Conservation (phyloP, 345 rosid species). For the Eucalyptus tenuipes region DNA sequence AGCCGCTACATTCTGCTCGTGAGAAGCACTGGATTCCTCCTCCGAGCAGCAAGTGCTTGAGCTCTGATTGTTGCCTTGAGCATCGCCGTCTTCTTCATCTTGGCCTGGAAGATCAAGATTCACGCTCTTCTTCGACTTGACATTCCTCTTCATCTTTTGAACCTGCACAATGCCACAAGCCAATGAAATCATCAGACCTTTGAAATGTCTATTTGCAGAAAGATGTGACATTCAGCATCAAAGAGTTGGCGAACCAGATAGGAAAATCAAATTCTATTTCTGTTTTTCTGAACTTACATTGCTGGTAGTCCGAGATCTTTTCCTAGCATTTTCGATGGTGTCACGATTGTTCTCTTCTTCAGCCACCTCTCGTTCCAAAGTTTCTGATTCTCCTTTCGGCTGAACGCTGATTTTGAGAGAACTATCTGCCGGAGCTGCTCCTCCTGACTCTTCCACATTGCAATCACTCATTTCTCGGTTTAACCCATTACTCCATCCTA, state of each 20-base stretch:
- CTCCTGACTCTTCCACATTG: background rate
- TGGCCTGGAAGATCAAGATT: background rate
- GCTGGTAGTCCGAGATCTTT: slow-evolving; percentile 21
- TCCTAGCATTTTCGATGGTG: slow-evolving; percentile 24
- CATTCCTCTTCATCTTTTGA: slow-evolving; percentile 34
- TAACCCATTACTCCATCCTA: background rate
- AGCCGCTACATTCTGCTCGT: slow-evolving; percentile 10
- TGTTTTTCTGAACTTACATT: slow-evolving; percentile 28
- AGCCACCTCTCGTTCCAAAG: slow-evolving; percentile 5
- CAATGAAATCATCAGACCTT: background rate
- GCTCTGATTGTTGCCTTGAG: slow-evolving; percentile 5
- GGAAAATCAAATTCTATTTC: background rate
- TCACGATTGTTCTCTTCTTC: slow-evolving; percentile 11
- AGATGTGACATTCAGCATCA: background rate
- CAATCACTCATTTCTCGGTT: background rate
- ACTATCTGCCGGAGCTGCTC: background rate
- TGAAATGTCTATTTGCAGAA: background rate
- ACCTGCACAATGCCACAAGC: slow-evolving; percentile 14
- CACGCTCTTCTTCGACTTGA: slow-evolving; percentile 26
- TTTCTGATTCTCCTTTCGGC: slow-evolving; percentile 11
- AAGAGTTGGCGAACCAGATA: background rate
- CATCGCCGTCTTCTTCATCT: slow-evolving; percentile 21
- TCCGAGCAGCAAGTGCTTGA: slow-evolving; percentile 44
- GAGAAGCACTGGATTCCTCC: slow-evolving; percentile 38
- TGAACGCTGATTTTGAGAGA: background rate